Conservation (phyloP, 345 rosid genomes). For the Zanthoxylum bungeanum region DNA sequence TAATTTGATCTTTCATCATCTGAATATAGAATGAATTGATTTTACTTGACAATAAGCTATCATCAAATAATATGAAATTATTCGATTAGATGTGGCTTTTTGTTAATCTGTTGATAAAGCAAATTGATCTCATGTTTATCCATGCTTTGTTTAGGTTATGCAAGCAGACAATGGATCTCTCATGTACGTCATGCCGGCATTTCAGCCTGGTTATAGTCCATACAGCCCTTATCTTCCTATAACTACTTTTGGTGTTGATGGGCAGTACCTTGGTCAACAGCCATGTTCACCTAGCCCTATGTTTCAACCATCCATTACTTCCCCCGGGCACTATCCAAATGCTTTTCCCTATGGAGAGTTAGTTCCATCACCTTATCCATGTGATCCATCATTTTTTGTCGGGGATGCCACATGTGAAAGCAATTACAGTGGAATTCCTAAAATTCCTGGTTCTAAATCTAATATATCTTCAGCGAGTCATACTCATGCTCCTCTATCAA, state of each 20-base stretch:
- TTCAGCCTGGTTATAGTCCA: constrained; percentile 33
- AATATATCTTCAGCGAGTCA: constrained; percentile 39
- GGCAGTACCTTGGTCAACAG: constrained; percentile 31
- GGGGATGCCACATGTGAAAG: constrained; percentile 26
- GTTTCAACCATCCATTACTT: constrained; percentile 19
- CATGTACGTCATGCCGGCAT: constrained; percentile 43
- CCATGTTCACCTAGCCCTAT: constrained; percentile 29
- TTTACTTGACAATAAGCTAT: background rate
- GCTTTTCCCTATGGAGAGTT: constrained; percentile 37
- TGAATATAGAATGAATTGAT: background rate
- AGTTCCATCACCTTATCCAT: constrained; percentile 26
- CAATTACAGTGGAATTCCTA: constrained; percentile 26
- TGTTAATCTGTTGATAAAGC: background rate
- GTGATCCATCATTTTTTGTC: constrained; percentile 29
- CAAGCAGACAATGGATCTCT: constrained; percentile 53
- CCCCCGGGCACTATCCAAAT: constrained; percentile 38
- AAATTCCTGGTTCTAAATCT: constrained; percentile 29
- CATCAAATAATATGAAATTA: background rate
- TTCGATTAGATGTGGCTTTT: background rate
- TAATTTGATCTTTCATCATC: too few relatives aligned
- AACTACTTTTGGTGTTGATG: constrained; percentile 24
- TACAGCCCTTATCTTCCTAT: constrained; percentile 33
- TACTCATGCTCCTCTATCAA: constrained; percentile 10
- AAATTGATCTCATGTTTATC: background rate
- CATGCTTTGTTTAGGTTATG: constrained; percentile 28